Percentiles rank a stretch among this genome's conserved stretches.
Conservation (phyloP, 2,329 filamentous ascomycete species). For the Ascochyta clinopodiicola region DNA sequence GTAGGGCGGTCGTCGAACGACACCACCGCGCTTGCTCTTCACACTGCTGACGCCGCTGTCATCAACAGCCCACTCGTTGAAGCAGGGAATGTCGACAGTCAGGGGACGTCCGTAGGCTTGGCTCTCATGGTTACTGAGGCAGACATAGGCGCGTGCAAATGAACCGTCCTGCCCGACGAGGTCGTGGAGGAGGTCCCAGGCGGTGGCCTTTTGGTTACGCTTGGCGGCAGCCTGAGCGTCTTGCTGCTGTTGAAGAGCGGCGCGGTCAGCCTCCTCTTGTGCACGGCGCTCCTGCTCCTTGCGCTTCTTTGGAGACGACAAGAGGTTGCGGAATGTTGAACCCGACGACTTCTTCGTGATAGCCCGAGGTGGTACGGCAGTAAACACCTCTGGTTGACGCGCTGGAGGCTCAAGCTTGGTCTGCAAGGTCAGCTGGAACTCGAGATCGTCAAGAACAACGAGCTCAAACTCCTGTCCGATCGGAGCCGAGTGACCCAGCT, state of each 20-base stretch:
- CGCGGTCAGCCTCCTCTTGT: constrained; percentile 80
- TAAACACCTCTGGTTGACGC: constrained; percentile 36
- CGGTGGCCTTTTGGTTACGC: constrained; percentile 67
- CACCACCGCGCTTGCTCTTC: constrained; percentile 85
- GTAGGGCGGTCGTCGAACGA: constrained; percentile 87
- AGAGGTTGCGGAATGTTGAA: constrained; percentile 80
- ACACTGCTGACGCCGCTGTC: constrained; percentile 81
- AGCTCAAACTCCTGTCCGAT: constrained; percentile 99
- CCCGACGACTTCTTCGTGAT: constrained; percentile 75
- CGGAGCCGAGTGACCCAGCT: constrained; percentile 87
- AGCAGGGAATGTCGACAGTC: constrained; percentile 87
- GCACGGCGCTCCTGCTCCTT: constrained; percentile 89
- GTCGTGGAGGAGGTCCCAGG: constrained; percentile 86
- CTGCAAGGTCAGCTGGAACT: constrained; percentile 96
- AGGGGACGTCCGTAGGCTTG: constrained; percentile 88
- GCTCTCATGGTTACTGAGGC: constrained; percentile 88
- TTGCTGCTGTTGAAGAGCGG: constrained; percentile 56
- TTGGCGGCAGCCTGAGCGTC: constrained; percentile 56
- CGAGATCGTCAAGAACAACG: constrained; percentile 95
- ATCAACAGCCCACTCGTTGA: constrained; percentile 98
- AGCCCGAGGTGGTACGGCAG: constrained; percentile 65
- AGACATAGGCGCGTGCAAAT: constrained; percentile 92
- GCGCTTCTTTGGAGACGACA: constrained; percentile 90
- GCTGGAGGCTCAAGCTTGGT: constrained; percentile 87
- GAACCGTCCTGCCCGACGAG: constrained; percentile 90